phyloP scores from a whole-genome alignment of 2,329 filamentous ascomycete genomes.

The Colletotrichum nymphaeae region DNA sequence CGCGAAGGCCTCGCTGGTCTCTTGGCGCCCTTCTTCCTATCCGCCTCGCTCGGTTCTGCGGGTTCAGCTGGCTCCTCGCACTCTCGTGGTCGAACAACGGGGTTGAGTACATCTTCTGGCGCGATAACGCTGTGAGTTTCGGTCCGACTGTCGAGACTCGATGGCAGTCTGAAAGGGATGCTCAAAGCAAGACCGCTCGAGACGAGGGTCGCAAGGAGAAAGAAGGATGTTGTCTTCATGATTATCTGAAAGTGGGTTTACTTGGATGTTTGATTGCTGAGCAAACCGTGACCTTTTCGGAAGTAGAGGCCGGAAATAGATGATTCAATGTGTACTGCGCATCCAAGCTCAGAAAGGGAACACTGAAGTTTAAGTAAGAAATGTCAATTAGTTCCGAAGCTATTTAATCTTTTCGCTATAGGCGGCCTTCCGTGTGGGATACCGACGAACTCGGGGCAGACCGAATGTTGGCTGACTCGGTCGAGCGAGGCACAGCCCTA shows the following conservation, averaged over 20 bases:
- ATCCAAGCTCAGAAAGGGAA: too few species aligned
- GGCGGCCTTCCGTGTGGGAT: neutral
- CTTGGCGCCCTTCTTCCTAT: conserved; percentile 16
- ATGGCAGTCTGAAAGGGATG: neutral
- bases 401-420: too few species aligned
- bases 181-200: neutral
- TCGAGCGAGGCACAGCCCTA: conserved; percentile 8
- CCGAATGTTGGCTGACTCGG: conserved; percentile 1
- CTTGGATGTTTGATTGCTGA: too few species aligned
- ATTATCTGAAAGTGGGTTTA: neutral
- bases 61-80: conserved; percentile 20
- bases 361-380: too few species aligned
- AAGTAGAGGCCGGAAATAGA: too few species aligned
- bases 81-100: neutral
- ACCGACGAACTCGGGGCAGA: neutral
- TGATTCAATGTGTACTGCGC: too few species aligned
- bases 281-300: too few species aligned
- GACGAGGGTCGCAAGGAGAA: neutral
- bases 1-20: neutral
- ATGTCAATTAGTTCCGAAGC: too few species aligned
- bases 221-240: neutral
- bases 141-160: neutral
- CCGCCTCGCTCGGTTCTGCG: conserved; percentile 12
- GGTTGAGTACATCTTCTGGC: neutral
- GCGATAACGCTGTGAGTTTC: neutral